Percentiles rank a stretch among this genome's conserved stretches.
Conservation (phyloP, 2,329 filamentous ascomycete genomes). For the Cryphonectria parasitica region DNA sequence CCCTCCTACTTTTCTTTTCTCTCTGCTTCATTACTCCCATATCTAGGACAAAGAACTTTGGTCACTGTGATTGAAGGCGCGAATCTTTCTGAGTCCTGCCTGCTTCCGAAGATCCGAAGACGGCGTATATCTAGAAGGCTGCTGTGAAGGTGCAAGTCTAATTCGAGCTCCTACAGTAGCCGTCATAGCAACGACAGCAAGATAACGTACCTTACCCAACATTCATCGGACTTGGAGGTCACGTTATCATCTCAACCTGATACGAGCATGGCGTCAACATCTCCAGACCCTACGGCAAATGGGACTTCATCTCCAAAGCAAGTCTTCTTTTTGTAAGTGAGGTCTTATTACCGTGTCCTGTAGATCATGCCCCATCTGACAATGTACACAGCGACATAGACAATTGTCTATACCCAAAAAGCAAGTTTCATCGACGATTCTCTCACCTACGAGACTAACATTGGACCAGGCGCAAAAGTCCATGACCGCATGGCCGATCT, state of each 20-base stretch:
- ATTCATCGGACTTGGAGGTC: neutral
- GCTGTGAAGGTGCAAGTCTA: neutral
- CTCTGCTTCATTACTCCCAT: neutral
- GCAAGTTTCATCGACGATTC: constrained; percentile 50
- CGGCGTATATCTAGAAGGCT: neutral
- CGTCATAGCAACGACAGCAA: neutral
- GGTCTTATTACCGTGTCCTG: neutral
- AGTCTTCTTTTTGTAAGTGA: constrained; percentile 51
- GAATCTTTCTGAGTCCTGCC: neutral
- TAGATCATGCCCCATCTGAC: constrained; percentile 31
- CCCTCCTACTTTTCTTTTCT: too few relatives aligned
- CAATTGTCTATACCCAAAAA: constrained; percentile 93
- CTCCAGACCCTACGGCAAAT: constrained; percentile 11
- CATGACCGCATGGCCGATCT: constrained; percentile 86
- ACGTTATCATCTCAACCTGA: neutral
- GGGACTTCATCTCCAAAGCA: constrained; percentile 33
- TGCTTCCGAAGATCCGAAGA: neutral
- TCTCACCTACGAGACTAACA: constrained; percentile 29
- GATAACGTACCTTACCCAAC: neutral
- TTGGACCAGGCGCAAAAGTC: constrained; percentile 68
- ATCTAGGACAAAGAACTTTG: neutral
- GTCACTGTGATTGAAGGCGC: neutral
- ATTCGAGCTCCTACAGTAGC: neutral
- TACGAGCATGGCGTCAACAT: constrained; percentile 18
- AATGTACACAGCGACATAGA: constrained; percentile 87